These are phyloP conservation scores for Chrysosphaeria jannelii DNA, from an alignment of 2,329 filamentous ascomycete genomes.

Conservation along the genomic window DNA sequence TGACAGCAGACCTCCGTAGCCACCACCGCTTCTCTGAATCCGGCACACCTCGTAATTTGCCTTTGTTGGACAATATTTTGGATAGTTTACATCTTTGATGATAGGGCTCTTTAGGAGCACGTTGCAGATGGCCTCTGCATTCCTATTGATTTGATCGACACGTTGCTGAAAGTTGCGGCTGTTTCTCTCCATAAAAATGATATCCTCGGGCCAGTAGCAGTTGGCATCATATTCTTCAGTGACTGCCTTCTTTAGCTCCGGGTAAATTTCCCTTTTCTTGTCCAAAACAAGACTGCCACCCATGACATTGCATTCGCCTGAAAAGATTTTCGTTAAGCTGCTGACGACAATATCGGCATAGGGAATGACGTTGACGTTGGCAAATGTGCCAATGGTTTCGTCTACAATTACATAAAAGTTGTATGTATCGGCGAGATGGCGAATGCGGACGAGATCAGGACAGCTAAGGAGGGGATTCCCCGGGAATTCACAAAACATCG, in stretches of 20 bases:
- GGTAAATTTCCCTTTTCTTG: constrained; percentile 23
- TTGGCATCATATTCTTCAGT: constrained; percentile 39
- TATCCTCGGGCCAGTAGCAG: constrained; percentile 81
- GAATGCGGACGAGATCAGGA: constrained; percentile 61
- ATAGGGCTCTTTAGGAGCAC: constrained; percentile 27
- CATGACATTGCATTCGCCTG: constrained; percentile 95
- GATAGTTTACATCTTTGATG: constrained; percentile 65
- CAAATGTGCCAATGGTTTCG: constrained; percentile 87
- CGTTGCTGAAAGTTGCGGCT: constrained; percentile 69
- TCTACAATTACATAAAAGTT: constrained; percentile 79
- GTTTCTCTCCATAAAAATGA: constrained; percentile 84
- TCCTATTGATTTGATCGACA: constrained; percentile 58
- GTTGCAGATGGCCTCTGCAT: constrained; percentile 57
- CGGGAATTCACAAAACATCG: constrained; percentile 82
- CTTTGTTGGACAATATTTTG: constrained; percentile 31
- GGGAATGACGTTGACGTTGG: constrained; percentile 79
- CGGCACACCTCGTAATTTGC: constrained; percentile 45
- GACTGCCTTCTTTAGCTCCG: constrained; percentile 33
- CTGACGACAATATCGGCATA: constrained; percentile 79
- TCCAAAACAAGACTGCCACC: constrained; percentile 45
- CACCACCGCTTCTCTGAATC: constrained; percentile 37
- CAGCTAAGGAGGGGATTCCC: constrained; percentile 70
- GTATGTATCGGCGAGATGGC: constrained; percentile 47
- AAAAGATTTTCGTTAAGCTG: constrained; percentile 90
- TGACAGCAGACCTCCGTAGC: constrained; percentile 74